Evolutionary conservation across 495 filamentous ascomycete species (phyloP).

Genomic region (Rostrohypoxylon terebratum): DNA sequence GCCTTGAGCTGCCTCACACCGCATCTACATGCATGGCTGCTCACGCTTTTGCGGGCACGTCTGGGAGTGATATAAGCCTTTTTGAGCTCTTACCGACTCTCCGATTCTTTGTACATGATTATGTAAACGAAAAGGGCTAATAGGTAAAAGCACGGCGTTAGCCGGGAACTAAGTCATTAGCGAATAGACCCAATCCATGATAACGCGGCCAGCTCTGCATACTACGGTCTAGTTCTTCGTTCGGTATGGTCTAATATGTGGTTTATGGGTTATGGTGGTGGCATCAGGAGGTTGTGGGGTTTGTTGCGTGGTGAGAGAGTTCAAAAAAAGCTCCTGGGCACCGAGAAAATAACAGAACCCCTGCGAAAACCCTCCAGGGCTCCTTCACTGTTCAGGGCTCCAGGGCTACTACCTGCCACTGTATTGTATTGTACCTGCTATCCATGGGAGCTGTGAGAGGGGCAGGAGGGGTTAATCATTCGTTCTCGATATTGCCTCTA

Average conservation of each 20-base stretch:
- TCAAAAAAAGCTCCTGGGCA: slow-evolving; percentile 6
- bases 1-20: slow-evolving; percentile 32
- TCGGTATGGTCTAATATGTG: slow-evolving; percentile 45
- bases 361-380: slow-evolving; percentile 42
- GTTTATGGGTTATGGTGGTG: slow-evolving; percentile 36
- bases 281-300: slow-evolving; percentile 49
- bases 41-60: slow-evolving; percentile 39
- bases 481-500: slow-evolving; percentile 42
- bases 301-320: slow-evolving; percentile 26
- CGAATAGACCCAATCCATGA: slow-evolving; percentile 34
- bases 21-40: slow-evolving; percentile 43
- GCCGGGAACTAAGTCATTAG: slow-evolving; percentile 37
- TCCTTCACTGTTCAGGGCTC: too few relatives aligned
- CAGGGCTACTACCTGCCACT: background rate
- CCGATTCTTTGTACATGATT: slow-evolving; percentile 30
- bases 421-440: slow-evolving; percentile 37
- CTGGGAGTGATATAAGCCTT: slow-evolving; percentile 27
- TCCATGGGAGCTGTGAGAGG: slow-evolving; percentile 44
- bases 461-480: slow-evolving; percentile 42
- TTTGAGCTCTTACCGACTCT: slow-evolving; percentile 37
- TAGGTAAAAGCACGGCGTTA: slow-evolving; percentile 38
- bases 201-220: slow-evolving; percentile 39
- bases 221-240: slow-evolving; percentile 41
- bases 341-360: slow-evolving; percentile 41
- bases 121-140: slow-evolving; percentile 42